phyloP scores from a whole-genome alignment of 2,329 filamentous ascomycete genomes.

The Diaporthe australafricana region DNA sequence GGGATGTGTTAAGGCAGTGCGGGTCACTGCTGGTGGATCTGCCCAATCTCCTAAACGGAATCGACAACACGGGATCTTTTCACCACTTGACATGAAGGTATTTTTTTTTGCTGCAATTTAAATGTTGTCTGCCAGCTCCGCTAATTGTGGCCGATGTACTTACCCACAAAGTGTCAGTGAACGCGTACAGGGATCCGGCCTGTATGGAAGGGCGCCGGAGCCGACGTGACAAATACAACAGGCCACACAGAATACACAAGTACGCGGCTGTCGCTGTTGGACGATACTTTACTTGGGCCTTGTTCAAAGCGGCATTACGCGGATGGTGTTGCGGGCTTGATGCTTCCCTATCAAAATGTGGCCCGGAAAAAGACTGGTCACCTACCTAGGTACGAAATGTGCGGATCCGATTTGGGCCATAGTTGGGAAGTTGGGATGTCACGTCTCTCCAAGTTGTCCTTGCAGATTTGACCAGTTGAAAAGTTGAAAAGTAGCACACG shows the following conservation, averaged over 20 bases:
- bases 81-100: conserved; percentile 20
- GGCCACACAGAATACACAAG: conserved; percentile 19
- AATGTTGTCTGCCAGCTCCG: conserved; percentile 26
- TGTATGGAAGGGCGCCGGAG: conserved; percentile 2
- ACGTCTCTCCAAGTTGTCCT: background rate
- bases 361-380: background rate
- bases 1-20: conserved; percentile 27
- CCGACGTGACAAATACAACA: conserved; percentile 23
- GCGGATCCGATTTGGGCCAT: background rate
- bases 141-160: conserved; percentile 27
- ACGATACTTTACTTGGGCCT: background rate
- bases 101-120: conserved; percentile 20
- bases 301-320: background rate
- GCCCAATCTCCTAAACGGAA: conserved; percentile 28
- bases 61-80: conserved; percentile 26
- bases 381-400: background rate
- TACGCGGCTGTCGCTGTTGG: conserved; percentile 12
- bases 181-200: conserved; percentile 15
- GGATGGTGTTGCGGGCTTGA: background rate
- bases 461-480: background rate
- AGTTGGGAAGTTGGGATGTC: background rate
- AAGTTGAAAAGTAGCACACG: no score
- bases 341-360: background rate
- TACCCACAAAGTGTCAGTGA: conserved; percentile 24
- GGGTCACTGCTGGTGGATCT: conserved; percentile 33